Conservation (phyloP, 306 rosid species). For the Cucumis hystrix region DNA sequence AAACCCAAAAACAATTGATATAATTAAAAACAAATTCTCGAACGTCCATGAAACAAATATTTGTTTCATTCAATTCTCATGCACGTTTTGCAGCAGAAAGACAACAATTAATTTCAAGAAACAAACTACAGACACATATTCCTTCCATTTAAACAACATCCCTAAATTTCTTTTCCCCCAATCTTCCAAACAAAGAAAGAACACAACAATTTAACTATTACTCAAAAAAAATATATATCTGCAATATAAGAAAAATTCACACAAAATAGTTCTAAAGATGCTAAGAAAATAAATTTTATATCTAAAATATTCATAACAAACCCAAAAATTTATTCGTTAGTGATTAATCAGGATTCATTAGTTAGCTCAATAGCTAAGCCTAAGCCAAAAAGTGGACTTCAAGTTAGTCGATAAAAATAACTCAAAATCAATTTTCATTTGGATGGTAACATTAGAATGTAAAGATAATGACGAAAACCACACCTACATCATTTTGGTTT, state of each 20-base stretch:
- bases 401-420: not conserved
- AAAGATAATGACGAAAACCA: not conserved
- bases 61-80: not conserved
- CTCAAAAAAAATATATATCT: too few relatives aligned
- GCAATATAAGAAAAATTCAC: not conserved
- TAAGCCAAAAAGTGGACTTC: not conserved
- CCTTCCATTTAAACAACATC: not conserved
- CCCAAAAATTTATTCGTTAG: not conserved
- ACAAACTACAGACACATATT: not conserved
- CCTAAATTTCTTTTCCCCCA: not conserved
- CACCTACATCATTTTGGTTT: not conserved
- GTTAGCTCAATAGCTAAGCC: not conserved
- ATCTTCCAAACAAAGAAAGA: not conserved
- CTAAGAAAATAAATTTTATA: not conserved
- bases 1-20: not conserved
- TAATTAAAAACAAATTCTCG: not conserved
- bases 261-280: not conserved
- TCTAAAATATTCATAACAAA: not conserved
- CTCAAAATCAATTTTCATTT: not conserved
- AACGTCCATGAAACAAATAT: not conserved
- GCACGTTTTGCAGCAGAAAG: not conserved
- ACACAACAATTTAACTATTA: not conserved
- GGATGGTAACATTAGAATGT: not conserved
- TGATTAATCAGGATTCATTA: not conserved
- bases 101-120: not conserved